Evolutionary conservation across 495 filamentous ascomycete species (phyloP).

Genomic region (Aspergillus baeticus): DNA sequence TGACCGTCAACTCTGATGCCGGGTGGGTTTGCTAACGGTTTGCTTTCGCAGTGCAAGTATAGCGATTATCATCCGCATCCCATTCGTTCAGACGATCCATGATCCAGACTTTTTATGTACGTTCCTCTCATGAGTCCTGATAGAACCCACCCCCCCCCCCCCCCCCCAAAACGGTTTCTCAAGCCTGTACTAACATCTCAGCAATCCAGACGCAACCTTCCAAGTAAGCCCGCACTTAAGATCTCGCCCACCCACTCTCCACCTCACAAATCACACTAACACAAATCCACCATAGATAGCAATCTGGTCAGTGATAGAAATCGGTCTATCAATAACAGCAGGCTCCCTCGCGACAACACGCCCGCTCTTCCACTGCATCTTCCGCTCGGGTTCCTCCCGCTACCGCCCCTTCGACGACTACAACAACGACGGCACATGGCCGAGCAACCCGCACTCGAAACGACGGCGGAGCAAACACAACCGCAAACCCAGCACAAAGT

Average conservation of each 20-base stretch:
- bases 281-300: conserved; percentile 8
- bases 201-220: conserved; percentile 5
- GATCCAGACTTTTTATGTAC: conserved; percentile 22
- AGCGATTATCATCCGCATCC: conserved; percentile 22
- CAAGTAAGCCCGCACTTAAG: neutral
- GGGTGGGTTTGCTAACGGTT: neutral
- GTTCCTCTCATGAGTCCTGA: neutral
- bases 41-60: conserved; percentile 14
- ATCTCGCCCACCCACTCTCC: neutral
- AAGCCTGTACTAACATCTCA: neutral
- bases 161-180: neutral
- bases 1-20: neutral
- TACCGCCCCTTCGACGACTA: neutral
- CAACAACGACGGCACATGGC: neutral
- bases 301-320: conserved; percentile 27
- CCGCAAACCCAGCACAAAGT: neutral
- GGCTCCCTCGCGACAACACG: conserved; percentile 27
- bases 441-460: neutral
- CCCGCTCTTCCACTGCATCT: conserved; percentile 25
- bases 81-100: conserved; percentile 15
- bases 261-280: neutral
- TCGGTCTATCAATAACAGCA: conserved; percentile 25
- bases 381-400: neutral
- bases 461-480: neutral
- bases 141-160: neutral